phyloP scores from a whole-genome alignment of 192 early-diverging fungal genomes.

The Glomus cerebriforme region DNA sequence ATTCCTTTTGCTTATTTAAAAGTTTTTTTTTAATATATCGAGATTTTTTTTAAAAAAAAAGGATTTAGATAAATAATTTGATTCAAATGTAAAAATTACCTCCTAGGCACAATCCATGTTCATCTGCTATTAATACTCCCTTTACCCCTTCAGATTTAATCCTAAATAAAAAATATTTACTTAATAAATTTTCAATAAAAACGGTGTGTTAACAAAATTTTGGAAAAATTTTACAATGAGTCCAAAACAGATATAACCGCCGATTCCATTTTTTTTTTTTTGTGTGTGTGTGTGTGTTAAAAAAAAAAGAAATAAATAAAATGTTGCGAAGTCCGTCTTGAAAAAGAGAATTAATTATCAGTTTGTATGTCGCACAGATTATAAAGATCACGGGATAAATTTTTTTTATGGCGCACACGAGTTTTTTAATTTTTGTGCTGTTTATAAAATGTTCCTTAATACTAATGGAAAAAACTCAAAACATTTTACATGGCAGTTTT shows the following conservation, averaged over 20 bases:
- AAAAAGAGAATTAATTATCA: too few relatives aligned
- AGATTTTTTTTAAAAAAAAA: background rate
- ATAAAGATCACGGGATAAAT: too few relatives aligned
- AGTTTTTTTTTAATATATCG: slow-evolving; percentile 29
- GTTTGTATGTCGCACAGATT: too few relatives aligned
- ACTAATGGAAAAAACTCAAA: background rate
- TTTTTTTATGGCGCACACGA: too few relatives aligned
- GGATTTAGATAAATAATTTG: background rate
- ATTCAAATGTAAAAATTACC: slow-evolving; percentile 27
- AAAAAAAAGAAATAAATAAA: too few relatives aligned
- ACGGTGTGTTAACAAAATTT: background rate
- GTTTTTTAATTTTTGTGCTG: too few relatives aligned
- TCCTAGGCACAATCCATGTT: slow-evolving; percentile 47
- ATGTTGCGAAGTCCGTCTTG: too few relatives aligned
- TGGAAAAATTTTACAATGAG: background rate
- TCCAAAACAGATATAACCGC: background rate
- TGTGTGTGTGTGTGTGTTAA: too few relatives aligned
- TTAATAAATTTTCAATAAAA: background rate
- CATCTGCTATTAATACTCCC: slow-evolving; percentile 46
- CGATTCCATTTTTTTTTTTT: background rate
- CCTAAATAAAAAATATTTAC: background rate
- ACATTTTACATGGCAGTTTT: background rate
- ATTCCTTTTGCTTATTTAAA: slow-evolving; percentile 39
- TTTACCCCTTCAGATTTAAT: slow-evolving; percentile 40
- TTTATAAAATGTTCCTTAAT: background rate